Evolutionary conservation across 345 rosid genomes (phyloP), one percentile per base, ranked within the genome.

Genomic region (Pistacia vera): DNA sequence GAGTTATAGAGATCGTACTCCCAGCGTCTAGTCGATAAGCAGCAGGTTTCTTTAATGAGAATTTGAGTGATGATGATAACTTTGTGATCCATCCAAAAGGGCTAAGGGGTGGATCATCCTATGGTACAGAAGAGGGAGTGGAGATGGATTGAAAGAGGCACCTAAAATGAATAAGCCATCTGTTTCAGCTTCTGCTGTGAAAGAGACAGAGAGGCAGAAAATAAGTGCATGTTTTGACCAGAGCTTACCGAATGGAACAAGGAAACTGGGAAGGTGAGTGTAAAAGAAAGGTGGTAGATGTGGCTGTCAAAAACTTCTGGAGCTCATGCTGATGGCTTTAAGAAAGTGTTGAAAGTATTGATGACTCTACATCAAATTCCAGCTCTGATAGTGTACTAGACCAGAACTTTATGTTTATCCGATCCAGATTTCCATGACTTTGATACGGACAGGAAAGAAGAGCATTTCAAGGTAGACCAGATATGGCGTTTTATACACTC

Each of bases 351-450:
- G 77, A 63, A 58, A 65, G 61, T 38, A 3, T 30, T 61, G 64
- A 68, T 55, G 78, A 76, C 66, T 63, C 57, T 4, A 41, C 62
- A 35, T 60, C 87, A 51, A 81, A 88, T 81, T 73, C 81, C 14
- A 62, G 71, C 76, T 63, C 78, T 8, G 63, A 72, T 57, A 61
- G 70, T 49, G 67, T 69, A 51, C 49, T 76, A 77, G 84, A 80
- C 71, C 85, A 13, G 79, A 81, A 76, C 3, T 77, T 41, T 79
- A 71, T 73, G 58, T 11, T 22, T 90, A 72, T 79, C 74, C 86
- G 94, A 90, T 66, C 88, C 93, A 30, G 97, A 93, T 54, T 96
- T 96, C 79, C 66, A 75, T 52, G 91, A 93, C 84, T 93, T 96
- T 69, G 95, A 90, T 30, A 74, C 80, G 72, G 77, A 56, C 56